These are phyloP conservation scores for Xanthoconium purpureum DNA, from an alignment of 768 basidiomycete species.

Conservation along the genomic window DNA sequence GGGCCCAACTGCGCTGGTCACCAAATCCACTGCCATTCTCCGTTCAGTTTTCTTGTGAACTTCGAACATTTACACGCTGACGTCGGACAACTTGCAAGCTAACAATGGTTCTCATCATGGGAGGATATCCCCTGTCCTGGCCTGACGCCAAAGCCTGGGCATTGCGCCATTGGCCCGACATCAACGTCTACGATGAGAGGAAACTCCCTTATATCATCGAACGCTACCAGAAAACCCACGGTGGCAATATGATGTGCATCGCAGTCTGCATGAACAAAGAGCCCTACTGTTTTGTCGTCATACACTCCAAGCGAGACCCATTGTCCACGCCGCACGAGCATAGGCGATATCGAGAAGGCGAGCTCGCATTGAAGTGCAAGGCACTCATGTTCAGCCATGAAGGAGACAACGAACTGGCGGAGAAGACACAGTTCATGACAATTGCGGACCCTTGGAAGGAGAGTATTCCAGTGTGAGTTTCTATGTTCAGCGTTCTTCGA, in stretches of 20 bases:
- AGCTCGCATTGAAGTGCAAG: neutral
- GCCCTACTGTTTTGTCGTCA: neutral
- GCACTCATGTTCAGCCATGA: neutral
- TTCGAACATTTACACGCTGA: no score
- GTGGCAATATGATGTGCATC: neutral
- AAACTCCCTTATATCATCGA: neutral
- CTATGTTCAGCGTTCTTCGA: no score
- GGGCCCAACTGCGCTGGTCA: no score
- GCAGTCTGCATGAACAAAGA: neutral
- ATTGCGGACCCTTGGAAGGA: neutral
- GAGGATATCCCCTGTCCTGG: neutral
- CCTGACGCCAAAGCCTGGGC: constrained; percentile 4
- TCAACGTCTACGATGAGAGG: constrained; percentile 4
- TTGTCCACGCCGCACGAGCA: neutral
- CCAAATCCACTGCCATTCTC: no score
- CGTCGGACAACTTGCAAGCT: no score
- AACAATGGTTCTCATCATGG: neutral
- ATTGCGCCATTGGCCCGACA: constrained; percentile 5
- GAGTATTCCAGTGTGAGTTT: no score
- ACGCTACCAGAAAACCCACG: neutral
- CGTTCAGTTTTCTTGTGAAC: no score
- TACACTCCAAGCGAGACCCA: neutral
- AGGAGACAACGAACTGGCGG: neutral
- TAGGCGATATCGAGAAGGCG: neutral
- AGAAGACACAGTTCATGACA: neutral